Evolutionary conservation across 1,139 yeast genomes (phyloP), one percentile per base, ranked within the genome.

Genomic region (Hyphopichia fennica): DNA sequence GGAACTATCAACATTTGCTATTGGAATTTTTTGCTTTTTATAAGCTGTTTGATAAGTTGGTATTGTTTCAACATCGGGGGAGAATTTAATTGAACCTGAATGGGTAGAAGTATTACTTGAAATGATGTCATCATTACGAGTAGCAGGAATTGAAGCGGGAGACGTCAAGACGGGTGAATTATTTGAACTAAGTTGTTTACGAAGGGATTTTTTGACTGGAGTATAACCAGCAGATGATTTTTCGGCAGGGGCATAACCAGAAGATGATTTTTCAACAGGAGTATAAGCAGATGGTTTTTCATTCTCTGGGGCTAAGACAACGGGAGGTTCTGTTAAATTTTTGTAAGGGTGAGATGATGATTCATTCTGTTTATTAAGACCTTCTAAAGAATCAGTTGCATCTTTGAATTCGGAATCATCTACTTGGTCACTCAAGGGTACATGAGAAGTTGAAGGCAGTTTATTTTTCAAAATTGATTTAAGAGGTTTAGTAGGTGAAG

Each of bases 21-120:
- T 11, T 13, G 33, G 19, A 11, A 13, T n/a, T 31, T 25, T 16
- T 22, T 16, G 40, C 25, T 33, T 38, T 10, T n/a, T n/a, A 14
- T 32, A 14, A 15, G 37, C 10, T 7, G 30, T n/a, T 16, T 39
- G 41, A 35, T 56, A 52, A 30, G 62, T 56, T 1, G 71, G 68
- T 29, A 72, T 70, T 2, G 76, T 72, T 47, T 71, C 72, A 8
- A 71, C 73, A 8, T 58, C 60, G 14, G 69, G 71, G 39, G 60
- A 60, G 44, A 72, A 72, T 47, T 69, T 67, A 43, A 72, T 72
- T 2, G 76, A 69, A 34, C 57, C 51, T 2, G 59, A 44, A 13
- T 61, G 60, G 9, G 67, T 36, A 2, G 49, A 42, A 2, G 54
- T 49, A n/a, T 32, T 42, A 22, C 45, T 42, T 2, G 53, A 48